Percentiles rank a stretch among this genome's conserved stretches.
Evolutionary conservation across 495 filamentous ascomycete genomes (phyloP).

Genomic region (Physcia stellaris): DNA sequence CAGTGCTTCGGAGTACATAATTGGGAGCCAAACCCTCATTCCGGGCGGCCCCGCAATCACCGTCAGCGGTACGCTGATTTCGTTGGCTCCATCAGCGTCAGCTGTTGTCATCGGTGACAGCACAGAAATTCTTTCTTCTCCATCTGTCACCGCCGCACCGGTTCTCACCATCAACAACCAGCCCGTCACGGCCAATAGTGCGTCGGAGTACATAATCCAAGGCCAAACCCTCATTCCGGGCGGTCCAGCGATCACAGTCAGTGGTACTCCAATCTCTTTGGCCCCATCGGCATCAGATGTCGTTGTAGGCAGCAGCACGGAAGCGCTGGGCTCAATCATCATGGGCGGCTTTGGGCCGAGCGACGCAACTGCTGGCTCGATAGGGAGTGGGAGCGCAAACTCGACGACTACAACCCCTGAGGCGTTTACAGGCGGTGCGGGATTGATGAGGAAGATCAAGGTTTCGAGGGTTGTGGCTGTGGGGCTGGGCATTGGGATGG

Average conservation of each 20-base stretch:
- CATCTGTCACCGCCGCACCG: background rate
- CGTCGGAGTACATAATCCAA: background rate
- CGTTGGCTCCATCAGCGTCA: background rate
- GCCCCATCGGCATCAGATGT: background rate
- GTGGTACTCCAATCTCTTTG: background rate
- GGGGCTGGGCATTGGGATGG: too few relatives aligned
- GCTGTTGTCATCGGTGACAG: background rate
- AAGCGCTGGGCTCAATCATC: too few relatives aligned
- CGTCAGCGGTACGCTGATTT: background rate
- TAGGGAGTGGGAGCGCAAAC: too few relatives aligned
- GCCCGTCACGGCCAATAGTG: background rate
- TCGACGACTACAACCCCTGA: too few relatives aligned
- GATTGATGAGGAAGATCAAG: too few relatives aligned
- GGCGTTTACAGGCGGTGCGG: too few relatives aligned
- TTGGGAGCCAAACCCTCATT: background rate
- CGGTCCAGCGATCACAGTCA: background rate
- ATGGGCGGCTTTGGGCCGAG: too few relatives aligned
- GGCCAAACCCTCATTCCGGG: background rate
- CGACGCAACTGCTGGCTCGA: too few relatives aligned
- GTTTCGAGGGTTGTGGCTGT: too few relatives aligned
- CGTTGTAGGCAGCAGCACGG: background rate
- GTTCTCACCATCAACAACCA: background rate
- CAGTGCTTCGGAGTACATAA: background rate
- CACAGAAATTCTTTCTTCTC: too few relatives aligned
- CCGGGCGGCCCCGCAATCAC: constrained; percentile 2